A percentile compares a stretch with the other conserved stretches of the same genome.
phyloP scores from a whole-genome alignment of 495 filamentous ascomycete species.

The Sordaria brevicollis region DNA sequence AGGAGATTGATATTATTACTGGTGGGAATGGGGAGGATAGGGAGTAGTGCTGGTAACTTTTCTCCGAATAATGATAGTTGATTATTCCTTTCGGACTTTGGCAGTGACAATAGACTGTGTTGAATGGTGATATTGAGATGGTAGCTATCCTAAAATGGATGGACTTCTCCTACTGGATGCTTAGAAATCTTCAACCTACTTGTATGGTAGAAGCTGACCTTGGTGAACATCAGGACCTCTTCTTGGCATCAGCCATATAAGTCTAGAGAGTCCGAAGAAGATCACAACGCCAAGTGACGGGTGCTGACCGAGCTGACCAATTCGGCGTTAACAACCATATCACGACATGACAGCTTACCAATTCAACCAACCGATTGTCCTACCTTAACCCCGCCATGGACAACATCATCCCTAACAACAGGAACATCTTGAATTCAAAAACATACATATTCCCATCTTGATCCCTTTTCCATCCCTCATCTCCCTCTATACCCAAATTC shows the following conservation, averaged over 20 bases:
- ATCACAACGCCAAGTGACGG: not conserved
- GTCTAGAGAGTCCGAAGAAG: not conserved
- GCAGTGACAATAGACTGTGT: not conserved
- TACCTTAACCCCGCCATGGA: not conserved
- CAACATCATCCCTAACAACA: not conserved
- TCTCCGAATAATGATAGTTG: not conserved
- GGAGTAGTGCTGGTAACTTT: no score
- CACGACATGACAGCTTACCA: not conserved
- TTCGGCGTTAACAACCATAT: not conserved
- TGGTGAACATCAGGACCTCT: not conserved
- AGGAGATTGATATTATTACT: no score
- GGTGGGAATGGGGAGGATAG: no score
- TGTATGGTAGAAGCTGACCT: not conserved
- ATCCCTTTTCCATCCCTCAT: no score
- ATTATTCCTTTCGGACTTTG: not conserved
- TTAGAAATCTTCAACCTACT: not conserved
- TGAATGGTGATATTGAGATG: not conserved
- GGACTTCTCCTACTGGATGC: not conserved
- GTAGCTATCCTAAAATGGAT: not conserved
- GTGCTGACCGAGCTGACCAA: no score
- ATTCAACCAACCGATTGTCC: not conserved
- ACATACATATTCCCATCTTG: not conserved
- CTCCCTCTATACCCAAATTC: not conserved
- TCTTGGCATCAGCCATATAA: not conserved
- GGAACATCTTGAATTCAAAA: not conserved